phyloP scores from a whole-genome alignment of 1,284 basidiomycete genomes.

The Cutaneotrichosporon mucoides region DNA sequence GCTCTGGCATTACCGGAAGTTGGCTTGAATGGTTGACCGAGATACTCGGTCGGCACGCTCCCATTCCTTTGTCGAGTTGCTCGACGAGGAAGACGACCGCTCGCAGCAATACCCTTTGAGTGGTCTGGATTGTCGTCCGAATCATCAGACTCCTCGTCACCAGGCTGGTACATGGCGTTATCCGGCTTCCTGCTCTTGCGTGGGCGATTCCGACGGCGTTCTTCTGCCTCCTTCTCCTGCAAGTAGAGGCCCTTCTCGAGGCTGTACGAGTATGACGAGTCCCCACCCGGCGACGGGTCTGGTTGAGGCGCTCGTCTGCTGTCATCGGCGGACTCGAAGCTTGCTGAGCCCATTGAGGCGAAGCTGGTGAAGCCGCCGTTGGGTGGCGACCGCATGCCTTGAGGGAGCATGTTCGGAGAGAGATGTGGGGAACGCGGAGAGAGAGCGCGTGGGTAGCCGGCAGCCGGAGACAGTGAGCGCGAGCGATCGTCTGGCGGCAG shows the following conservation, averaged over 20 bases:
- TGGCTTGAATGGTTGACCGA: neutral
- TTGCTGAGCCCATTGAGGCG: too few species aligned
- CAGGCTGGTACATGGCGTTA: neutral
- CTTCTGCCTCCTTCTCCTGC: too few species aligned
- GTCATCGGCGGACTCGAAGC: too few species aligned
- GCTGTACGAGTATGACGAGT: too few species aligned
- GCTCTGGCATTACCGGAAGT: neutral
- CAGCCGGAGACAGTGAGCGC: too few species aligned
- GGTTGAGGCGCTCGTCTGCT: too few species aligned
- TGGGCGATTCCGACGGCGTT: neutral
- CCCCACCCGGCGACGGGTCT: too few species aligned
- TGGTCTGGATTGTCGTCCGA: constrained; percentile 3
- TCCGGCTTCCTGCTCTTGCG: neutral
- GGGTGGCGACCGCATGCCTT: neutral
- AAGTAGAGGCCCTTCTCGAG: too few species aligned
- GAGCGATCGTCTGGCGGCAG: too few species aligned
- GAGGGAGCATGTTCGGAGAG: neutral
- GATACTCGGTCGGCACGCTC: too few species aligned
- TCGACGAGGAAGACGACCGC: neutral
- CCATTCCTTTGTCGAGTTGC: neutral
- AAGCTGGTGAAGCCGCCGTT: neutral
- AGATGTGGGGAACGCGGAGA: neutral
- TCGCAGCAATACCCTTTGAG: neutral
- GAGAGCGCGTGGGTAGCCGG: too few species aligned
- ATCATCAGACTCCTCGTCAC: neutral